These are phyloP conservation scores for Fusarium sp. DNA, from an alignment of 2,329 filamentous ascomycete genomes.

Conservation along the genomic window DNA sequence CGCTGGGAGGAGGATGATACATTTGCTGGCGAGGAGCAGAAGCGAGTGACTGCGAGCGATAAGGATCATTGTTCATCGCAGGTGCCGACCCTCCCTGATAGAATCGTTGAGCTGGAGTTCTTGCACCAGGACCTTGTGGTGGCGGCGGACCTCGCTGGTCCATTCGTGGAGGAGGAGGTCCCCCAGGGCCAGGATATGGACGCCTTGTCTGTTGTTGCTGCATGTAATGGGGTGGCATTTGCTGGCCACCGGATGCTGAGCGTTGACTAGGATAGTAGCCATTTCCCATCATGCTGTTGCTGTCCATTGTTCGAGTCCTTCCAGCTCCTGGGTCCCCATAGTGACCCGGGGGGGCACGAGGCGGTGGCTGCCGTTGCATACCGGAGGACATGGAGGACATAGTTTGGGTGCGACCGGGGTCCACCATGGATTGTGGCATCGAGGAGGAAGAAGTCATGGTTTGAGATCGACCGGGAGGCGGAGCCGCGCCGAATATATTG, in stretches of 20 bases:
- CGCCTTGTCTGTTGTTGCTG: conserved; percentile 59
- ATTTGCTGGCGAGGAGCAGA: conserved; percentile 77
- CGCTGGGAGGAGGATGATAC: conserved; percentile 72
- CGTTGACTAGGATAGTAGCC: conserved; percentile 67
- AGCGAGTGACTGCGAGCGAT: conserved; percentile 93
- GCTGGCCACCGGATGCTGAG: conserved; percentile 61
- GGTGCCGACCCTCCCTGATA: conserved; percentile 67
- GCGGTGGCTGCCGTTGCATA: conserved; percentile 74
- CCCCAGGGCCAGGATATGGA: conserved; percentile 57
- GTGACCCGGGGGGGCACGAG: conserved; percentile 59
- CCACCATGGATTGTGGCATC: conserved; percentile 61
- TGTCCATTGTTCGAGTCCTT: conserved; percentile 48
- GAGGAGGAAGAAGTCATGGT: conserved; percentile 92
- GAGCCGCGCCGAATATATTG: conserved; percentile 91
- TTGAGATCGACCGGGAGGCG: conserved; percentile 88
- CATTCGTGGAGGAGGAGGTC: conserved; percentile 70
- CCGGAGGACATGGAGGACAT: conserved; percentile 68
- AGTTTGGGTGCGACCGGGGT: conserved; percentile 79
- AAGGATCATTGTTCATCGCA: conserved; percentile 85
- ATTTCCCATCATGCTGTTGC: conserved; percentile 56
- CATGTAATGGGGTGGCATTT: conserved; percentile 58
- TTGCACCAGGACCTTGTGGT: conserved; percentile 52
- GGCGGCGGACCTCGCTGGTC: conserved; percentile 67
- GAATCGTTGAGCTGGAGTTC: conserved; percentile 66
- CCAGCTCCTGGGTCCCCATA: conserved; percentile 49